phyloP scores from a whole-genome alignment of 805 yeast species.

The Hanseniaspora lindneri region DNA sequence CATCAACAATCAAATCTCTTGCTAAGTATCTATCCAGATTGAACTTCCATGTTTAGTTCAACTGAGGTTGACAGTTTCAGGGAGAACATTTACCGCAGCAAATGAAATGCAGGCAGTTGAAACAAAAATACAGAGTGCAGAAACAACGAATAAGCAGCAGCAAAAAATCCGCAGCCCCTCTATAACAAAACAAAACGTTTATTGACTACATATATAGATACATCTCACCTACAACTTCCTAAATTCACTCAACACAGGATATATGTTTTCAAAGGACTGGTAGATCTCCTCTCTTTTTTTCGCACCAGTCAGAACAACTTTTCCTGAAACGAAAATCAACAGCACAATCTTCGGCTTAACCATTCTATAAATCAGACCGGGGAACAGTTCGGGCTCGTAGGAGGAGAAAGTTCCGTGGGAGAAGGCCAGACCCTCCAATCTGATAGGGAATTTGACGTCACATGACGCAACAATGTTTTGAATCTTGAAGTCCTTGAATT shows the following conservation, averaged over 20 bases:
- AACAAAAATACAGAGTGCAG: too few relatives aligned
- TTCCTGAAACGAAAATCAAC: constrained; percentile 91
- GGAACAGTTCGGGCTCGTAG: constrained; percentile 95
- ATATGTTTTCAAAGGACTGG: constrained; percentile 95
- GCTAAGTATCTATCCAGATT: too few relatives aligned
- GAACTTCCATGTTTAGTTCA: too few relatives aligned
- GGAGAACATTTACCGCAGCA: too few relatives aligned
- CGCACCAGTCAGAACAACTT: constrained; percentile 96
- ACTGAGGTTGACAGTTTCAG: too few relatives aligned
- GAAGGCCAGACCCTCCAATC: constrained; percentile 94
- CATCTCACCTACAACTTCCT: constrained; percentile 53
- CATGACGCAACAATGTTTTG: constrained; percentile 98
- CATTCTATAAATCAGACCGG: constrained; percentile 98
- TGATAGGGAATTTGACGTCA: constrained; percentile 95
- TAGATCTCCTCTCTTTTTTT: constrained; percentile 97
- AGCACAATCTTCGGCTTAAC: constrained; percentile 96
- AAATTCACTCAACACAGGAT: constrained; percentile 96
- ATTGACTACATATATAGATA: too few relatives aligned
- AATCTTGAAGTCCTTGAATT: constrained; percentile 93
- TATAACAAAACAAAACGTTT: too few relatives aligned
- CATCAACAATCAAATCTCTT: too few relatives aligned
- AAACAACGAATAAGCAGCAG: too few relatives aligned
- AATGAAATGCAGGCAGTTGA: too few relatives aligned
- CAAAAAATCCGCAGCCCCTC: too few relatives aligned
- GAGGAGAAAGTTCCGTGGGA: constrained; percentile 98